Base-by-base conservation (phyloP, 306 rosid genomes). In the Neltuma alba region DNA sequence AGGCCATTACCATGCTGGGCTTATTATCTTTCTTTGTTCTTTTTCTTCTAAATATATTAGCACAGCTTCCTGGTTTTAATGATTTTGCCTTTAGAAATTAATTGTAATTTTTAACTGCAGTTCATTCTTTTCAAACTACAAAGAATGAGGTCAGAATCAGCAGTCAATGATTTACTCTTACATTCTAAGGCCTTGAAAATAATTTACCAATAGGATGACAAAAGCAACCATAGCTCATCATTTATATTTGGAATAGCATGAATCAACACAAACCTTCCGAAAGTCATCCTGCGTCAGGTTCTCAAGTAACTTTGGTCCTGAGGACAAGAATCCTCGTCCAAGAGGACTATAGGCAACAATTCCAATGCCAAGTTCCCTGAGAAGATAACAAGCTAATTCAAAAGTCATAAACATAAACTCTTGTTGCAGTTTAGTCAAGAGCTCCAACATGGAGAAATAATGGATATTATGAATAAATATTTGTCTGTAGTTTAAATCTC, bases 261-360 rank as follows among this genome's bases (percentile, higher is more conserved):
- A 15, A 25, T 42, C 0, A 31, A 54, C 47, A 69, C 86, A 72
- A n/a, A 87, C 92, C 90, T 88, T 76, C 47, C 91, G 79, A 44
- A 16, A 70, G 67, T 90, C 92, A 45, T 67, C 63, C 0, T 74
- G 12, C 2, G 79, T 0, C 1, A 88, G 70, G 44, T n/a, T 75
- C 16, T 83, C 80, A 7, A 83, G 52, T 0, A 79, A 1, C 75
- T 85, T 84, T 12, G 89, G 28, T 2, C 94, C 94, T 0, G 88
- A 55, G 6, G 91, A 80, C 2, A 87, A 64, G 83, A 88, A 88
- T 0, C 94, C 94, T 68, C 86, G 81, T 34, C 94, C 91, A 25
- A 90, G 83, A 80, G 90, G 91, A 72, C 94, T 88, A 78, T 86
- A 86, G 4, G 91, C 85, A 57, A 90, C 91, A 76, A 90, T 89